These are phyloP conservation scores for Neofusicoccum parvum DNA, from an alignment of 2,329 filamentous ascomycete genomes.

Conservation along the genomic window DNA sequence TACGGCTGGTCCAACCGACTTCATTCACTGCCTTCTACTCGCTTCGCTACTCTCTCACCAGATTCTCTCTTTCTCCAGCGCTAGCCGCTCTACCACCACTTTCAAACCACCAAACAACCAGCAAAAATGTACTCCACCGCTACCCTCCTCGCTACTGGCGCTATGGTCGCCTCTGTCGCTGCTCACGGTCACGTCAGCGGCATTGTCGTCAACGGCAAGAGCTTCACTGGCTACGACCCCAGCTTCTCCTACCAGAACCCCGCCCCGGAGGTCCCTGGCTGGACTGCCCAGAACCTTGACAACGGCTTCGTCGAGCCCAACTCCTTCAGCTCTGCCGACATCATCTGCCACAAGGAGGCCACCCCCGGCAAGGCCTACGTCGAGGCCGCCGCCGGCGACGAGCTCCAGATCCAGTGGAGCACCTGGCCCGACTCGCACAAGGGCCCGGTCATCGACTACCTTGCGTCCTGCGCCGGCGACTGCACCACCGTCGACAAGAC, in stretches of 20 bases:
- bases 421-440: constrained; percentile 40
- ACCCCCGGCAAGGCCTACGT: constrained; percentile 36
- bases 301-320: constrained; percentile 39
- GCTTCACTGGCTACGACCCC: constrained; percentile 36
- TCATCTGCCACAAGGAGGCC: constrained; percentile 40
- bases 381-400: constrained; percentile 36
- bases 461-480: constrained; percentile 36
- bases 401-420: constrained; percentile 38
- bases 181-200: constrained; percentile 36
- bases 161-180: constrained; percentile 27
- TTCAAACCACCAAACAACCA: neutral
- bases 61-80: constrained; percentile 16
- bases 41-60: constrained; percentile 6
- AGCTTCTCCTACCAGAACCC: constrained; percentile 34
- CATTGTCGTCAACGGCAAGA: constrained; percentile 32
- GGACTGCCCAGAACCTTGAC: constrained; percentile 39
- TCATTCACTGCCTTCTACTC: constrained; percentile 18
- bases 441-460: constrained; percentile 43
- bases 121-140: constrained; percentile 32
- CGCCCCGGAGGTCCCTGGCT: constrained; percentile 35
- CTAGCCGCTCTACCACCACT: constrained; percentile 10
- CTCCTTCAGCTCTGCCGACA: constrained; percentile 30
- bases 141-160: constrained; percentile 32
- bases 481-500: constrained; percentile 38
- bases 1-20: constrained; percentile 21